These are phyloP conservation scores for Clohesyomyces aquaticus DNA, from an alignment of 495 filamentous ascomycete species.

Conservation along the genomic window DNA sequence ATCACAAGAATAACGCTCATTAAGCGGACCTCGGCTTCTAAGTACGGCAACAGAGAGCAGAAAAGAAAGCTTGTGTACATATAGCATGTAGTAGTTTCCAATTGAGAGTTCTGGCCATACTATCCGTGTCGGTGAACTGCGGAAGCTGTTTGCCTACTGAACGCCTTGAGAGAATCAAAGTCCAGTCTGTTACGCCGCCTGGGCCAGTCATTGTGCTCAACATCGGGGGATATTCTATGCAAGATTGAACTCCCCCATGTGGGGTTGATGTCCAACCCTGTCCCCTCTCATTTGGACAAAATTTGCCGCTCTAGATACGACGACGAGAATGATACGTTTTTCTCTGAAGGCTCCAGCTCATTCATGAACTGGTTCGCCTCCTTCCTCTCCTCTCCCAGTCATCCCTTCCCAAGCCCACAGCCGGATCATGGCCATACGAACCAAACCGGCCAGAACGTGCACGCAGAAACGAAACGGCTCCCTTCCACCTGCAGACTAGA, in stretches of 20 bases:
- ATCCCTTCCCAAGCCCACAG: background rate
- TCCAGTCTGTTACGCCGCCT: background rate
- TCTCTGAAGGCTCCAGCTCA: too few species aligned
- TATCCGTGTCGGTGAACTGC: too few species aligned
- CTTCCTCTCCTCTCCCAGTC: too few species aligned
- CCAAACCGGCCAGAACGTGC: background rate
- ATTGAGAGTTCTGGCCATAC: conserved; percentile 20
- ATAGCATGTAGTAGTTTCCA: conserved; percentile 34
- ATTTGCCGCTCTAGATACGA: too few species aligned
- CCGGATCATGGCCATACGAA: background rate
- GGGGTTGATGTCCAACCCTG: too few species aligned
- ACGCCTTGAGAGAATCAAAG: background rate
- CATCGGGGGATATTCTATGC: too few species aligned
- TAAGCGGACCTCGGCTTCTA: conserved; percentile 53
- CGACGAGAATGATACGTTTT: too few species aligned
- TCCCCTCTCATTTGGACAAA: too few species aligned
- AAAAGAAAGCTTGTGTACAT: conserved; percentile 27
- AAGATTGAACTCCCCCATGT: too few species aligned
- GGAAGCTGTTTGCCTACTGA: background rate
- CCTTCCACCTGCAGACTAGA: background rate
- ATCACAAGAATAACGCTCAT: conserved; percentile 99
- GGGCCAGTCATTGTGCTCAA: background rate
- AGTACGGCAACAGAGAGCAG: background rate
- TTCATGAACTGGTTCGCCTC: too few species aligned
- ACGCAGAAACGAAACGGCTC: background rate